Evolutionary conservation across 768 basidiomycete genomes (phyloP).

Genomic region (Pleurotus pulmonarius): DNA sequence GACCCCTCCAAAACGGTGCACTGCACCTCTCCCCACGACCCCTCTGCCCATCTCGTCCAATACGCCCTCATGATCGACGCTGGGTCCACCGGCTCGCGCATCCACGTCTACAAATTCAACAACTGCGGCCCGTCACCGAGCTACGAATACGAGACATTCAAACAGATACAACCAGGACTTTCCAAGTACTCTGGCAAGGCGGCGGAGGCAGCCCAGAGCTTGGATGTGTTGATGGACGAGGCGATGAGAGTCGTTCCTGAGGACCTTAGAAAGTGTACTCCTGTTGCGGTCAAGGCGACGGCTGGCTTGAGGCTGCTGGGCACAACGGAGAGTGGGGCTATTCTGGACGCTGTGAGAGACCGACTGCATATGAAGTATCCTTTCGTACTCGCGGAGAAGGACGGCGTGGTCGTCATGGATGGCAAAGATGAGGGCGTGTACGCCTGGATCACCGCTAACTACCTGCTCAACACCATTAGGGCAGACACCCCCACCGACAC

Average conservation of each 20-base stretch:
- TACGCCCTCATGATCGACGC: constrained; percentile 98
- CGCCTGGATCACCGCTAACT: constrained; percentile 98
- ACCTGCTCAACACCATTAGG: constrained; percentile 74
- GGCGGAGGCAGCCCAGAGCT: constrained; percentile 66
- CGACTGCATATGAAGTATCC: constrained; percentile 59
- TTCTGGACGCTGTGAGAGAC: constrained; percentile 68
- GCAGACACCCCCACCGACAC: constrained; percentile 41
- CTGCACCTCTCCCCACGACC: constrained; percentile 57
- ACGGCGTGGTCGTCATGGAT: constrained; percentile 87
- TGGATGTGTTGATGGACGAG: constrained; percentile 78
- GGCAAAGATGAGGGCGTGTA: constrained; percentile 97
- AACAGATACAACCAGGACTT: constrained; percentile 75
- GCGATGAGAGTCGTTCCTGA: constrained; percentile 77
- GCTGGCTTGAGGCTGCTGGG: constrained; percentile 82
- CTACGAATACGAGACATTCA: constrained; percentile 94
- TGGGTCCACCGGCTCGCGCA: constrained; percentile 94
- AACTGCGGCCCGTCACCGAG: constrained; percentile 72
- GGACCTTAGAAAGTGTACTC: constrained; percentile 68
- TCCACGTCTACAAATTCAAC: constrained; percentile 99
- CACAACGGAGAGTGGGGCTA: constrained; percentile 55
- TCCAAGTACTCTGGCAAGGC: constrained; percentile 60
- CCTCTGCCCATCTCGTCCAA: constrained; percentile 63
- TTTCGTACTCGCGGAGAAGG: constrained; percentile 52
- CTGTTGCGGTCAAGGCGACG: constrained; percentile 88
- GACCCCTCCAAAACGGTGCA: constrained; percentile 69